phyloP scores from a whole-genome alignment of 129 eudicot species.

The Chrysanthemum makinoi region DNA sequence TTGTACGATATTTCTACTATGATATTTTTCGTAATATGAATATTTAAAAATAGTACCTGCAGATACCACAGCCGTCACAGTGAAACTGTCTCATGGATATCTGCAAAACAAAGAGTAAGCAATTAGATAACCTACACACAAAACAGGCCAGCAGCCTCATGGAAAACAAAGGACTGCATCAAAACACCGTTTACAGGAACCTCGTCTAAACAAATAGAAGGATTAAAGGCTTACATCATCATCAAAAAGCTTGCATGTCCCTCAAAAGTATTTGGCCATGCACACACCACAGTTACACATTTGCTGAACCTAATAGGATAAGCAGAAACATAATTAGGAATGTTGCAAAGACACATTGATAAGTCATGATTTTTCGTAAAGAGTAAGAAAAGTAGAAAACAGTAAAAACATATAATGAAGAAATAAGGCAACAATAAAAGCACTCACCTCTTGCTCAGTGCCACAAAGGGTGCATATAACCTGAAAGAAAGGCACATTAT shows the following conservation, averaged over 20 bases:
- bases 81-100: conserved; percentile 73
- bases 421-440: conserved; percentile 4
- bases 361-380: background rate
- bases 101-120: conserved; percentile 46
- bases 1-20: background rate
- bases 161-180: background rate
- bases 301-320: conserved; percentile 60
- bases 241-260: conserved; percentile 66
- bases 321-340: conserved; percentile 4
- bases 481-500: conserved; percentile 33
- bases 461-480: conserved; percentile 84
- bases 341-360: background rate
- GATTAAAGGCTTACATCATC: conserved; percentile 61
- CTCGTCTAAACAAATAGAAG: background rate
- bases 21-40: background rate
- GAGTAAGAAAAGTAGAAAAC: background rate
- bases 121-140: conserved; percentile 11
- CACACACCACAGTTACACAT: conserved; percentile 89
- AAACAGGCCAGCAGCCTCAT: background rate
- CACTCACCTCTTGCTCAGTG: conserved; percentile 87
- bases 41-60: conserved; percentile 56
- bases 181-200: conserved; percentile 9
- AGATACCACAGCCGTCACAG: conserved; percentile 81
- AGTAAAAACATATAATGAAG: background rate
- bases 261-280: conserved; percentile 84